Evolutionary conservation across 2,329 filamentous ascomycete species (phyloP), one percentile per base, ranked within the genome.

Genomic region (Hypoxylon sp.): DNA sequence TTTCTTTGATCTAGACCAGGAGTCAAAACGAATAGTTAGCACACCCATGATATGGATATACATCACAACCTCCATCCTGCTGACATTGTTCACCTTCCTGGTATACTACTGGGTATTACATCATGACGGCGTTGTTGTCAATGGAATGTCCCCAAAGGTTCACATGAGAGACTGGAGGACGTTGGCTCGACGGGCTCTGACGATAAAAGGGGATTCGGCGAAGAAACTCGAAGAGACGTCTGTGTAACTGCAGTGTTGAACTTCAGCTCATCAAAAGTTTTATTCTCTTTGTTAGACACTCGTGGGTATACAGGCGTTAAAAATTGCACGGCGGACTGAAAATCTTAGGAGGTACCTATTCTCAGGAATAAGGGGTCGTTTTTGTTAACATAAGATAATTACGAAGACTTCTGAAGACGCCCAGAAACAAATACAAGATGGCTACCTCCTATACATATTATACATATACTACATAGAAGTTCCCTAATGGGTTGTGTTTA

Each of bases 11-110:
- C 71, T 80, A 65, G 76, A 81, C 35, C 29, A 73, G 10, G 57
- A 75, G 1, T 77, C 71, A 5, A 69, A 70, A 11, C 59, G 72
- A 3, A 75, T 81, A 10, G 66, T 79, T n/a, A 73, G 74, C 3
- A 78, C 78, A 2, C 70, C 76, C 8, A 78, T 78, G 72, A 74
- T 82, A 22, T 82, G 80, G 80, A 82, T 82, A 60, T 82, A 78
- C 39, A 46, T 81, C 6, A 64, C 79, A 2, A 72, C 72, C 26
- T 73, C 81, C 0, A 68, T 73, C 4, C 44, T 74, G 1, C 68
- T 82, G 5, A 81, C 79, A 0, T 71, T 67, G 0, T 61, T 73
- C 5, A 81, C 80, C 0, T 78, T 80, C 44, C 52, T 74, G 3
- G 76, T 75, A 14, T 78, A 77, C 52, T 77, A 76, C 57, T 75